Evolutionary conservation across 2,329 filamentous ascomycete genomes (phyloP), one percentile per base, ranked within the genome.

Genomic region (Ilyonectria destructans): DNA sequence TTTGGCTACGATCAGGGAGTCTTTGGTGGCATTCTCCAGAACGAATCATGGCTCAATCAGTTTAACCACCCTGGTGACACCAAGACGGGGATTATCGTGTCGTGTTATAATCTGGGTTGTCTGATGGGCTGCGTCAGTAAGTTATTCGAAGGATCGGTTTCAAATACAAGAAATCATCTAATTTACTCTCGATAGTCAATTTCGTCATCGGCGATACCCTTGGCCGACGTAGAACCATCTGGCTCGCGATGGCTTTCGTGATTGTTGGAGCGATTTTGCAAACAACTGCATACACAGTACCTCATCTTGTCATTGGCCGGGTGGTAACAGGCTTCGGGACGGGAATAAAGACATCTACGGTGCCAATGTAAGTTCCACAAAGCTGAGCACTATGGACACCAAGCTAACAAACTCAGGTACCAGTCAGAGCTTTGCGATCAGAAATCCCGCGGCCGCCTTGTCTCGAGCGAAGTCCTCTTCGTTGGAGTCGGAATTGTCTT

Each of bases 251-350:
- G 29, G 69, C 80, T 4, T 85, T 91, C 68, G 87, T 91, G 82
- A 83, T 89, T 2, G 65, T 89, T 13, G 90, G 90, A 2, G 88
- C 89, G 31, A 80, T 86, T 4, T 82, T 92, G n/a, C 90, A 92
- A 76, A 80, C 87, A 23, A 82, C 82, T 5, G 64, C 81, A 0
- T 77, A 77, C 76, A 81, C 77, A 4, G 75, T 86, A 21, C 80
- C 82, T 0, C 85, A 88, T 65, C 80, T 88, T 49, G 84, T 88
- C 60, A 74, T 85, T 56, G 85, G 84, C 0, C 77, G 85, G 58
- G 81, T 87, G 2, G 78, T 88, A 1, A 86, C 86, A 23, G 86
- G 86, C 8, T 71, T 88, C 3, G 86, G 86, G 0, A 87, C 80
- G 29, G 77, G 82, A n/a, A 77, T 83, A 51, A 79, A 80, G 61